These are phyloP conservation scores for Xylaria longipes DNA, from an alignment of 495 filamentous ascomycete genomes.

Conservation along the genomic window DNA sequence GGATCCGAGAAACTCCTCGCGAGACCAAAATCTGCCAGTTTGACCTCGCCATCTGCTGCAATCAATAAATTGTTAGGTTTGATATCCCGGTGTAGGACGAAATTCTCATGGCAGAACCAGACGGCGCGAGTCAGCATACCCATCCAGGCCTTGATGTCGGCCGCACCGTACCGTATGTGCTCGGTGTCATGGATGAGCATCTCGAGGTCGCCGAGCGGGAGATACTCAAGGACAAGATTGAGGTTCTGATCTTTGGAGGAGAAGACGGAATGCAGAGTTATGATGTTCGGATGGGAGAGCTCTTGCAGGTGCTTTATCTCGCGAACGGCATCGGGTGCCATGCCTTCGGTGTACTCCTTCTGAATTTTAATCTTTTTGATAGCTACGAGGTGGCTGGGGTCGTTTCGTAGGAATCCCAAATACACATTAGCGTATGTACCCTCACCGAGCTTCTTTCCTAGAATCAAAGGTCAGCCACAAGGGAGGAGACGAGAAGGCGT, in stretches of 20 bases:
- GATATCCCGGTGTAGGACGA: constrained; percentile 95
- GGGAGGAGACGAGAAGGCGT: background rate
- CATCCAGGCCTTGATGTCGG: constrained; percentile 98
- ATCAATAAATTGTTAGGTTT: constrained; percentile 99
- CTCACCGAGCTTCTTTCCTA: constrained; percentile 89
- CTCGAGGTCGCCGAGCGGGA: constrained; percentile 90
- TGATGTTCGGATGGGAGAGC: constrained; percentile 94
- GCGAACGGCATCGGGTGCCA: constrained; percentile 91
- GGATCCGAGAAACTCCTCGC: constrained; percentile 90
- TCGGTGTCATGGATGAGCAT: constrained; percentile 86
- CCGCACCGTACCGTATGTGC: constrained; percentile 66
- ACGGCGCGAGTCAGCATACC: constrained; percentile 92
- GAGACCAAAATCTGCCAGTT: constrained; percentile 96
- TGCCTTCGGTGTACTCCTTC: constrained; percentile 78
- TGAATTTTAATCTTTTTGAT: constrained; percentile 99
- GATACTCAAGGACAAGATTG: constrained; percentile 90
- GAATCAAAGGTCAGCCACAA: background rate
- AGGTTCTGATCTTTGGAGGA: constrained; percentile 89
- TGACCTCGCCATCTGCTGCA: constrained; percentile 88
- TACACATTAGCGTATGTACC: constrained; percentile 98
- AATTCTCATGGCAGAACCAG: constrained; percentile 97
- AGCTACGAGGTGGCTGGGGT: constrained; percentile 76
- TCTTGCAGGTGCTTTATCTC: constrained; percentile 96
- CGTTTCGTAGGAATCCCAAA: constrained; percentile 73
- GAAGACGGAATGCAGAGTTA: constrained; percentile 89